These are phyloP conservation scores for Leccinum fallax DNA, from an alignment of 1,284 basidiomycete species.

Conservation along the genomic window DNA sequence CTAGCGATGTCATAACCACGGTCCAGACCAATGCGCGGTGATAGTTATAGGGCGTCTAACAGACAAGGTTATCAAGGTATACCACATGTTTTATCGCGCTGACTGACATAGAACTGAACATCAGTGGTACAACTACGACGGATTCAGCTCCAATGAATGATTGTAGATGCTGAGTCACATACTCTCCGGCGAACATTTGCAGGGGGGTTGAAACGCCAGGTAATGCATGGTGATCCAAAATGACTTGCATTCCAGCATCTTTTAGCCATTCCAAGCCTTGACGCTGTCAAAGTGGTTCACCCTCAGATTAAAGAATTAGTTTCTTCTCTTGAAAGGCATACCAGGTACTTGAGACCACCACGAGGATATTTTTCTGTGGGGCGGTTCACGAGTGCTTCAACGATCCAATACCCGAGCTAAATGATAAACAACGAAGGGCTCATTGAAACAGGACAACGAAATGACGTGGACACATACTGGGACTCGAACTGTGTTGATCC, in stretches of 20 bases:
- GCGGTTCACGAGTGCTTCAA: constrained; percentile 69
- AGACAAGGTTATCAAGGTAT: constrained; percentile 5
- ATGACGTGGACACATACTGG: constrained; percentile 49
- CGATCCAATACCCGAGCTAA: constrained; percentile 80
- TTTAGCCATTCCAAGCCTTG: constrained; percentile 61
- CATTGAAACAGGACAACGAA: neutral
- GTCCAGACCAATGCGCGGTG: constrained; percentile 76
- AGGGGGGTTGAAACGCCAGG: constrained; percentile 65
- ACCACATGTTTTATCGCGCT: neutral
- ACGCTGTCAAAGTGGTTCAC: constrained; percentile 41
- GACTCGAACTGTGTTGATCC: constrained; percentile 75
- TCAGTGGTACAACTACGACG: constrained; percentile 58
- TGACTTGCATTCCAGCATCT: constrained; percentile 61
- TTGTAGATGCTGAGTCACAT: constrained; percentile 21
- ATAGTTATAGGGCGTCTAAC: constrained; percentile 68
- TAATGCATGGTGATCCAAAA: constrained; percentile 77
- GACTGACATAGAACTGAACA: constrained; percentile 68
- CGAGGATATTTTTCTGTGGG: constrained; percentile 63
- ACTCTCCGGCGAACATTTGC: constrained; percentile 71
- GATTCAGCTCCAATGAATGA: constrained; percentile 9
- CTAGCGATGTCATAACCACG: constrained; percentile 70
- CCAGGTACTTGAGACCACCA: constrained; percentile 67
- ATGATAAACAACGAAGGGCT: neutral
- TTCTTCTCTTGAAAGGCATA: constrained; percentile 31
- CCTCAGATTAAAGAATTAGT: neutral